Conservation (phyloP, 108 stramenopile genomes). For the Seminavis robusta region DNA sequence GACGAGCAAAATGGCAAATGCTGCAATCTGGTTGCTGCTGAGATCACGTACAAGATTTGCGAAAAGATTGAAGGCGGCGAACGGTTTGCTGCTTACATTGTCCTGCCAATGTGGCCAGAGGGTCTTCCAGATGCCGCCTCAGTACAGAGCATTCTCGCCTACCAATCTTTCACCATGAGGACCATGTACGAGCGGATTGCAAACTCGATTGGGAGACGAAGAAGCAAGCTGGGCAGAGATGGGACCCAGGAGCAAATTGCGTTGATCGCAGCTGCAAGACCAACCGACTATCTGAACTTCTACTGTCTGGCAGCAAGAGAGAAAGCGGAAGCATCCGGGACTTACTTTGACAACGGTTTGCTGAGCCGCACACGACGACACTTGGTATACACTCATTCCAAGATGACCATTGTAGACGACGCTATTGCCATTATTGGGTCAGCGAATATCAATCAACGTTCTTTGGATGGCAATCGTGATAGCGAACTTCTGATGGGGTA, state of each 20-base stretch:
- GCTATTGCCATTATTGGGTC: constrained; percentile 54
- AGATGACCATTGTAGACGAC: constrained; percentile 74
- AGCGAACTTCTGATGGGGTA: constrained; percentile 54
- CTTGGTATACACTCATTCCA: constrained; percentile 64
- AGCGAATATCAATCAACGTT: constrained; percentile 67
- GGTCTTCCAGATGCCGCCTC: constrained; percentile 39
- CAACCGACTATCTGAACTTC: constrained; percentile 42
- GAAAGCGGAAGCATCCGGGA: constrained; percentile 23
- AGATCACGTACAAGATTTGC: constrained; percentile 54
- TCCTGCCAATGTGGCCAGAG: constrained; percentile 59
- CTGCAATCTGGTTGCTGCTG: constrained; percentile 54
- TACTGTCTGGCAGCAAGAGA: constrained; percentile 40
- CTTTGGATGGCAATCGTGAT: constrained; percentile 53
- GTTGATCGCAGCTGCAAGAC: neutral
- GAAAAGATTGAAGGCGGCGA: constrained; percentile 51
- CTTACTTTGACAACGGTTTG: constrained; percentile 26
- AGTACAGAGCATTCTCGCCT: constrained; percentile 42
- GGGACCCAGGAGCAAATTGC: too few relatives aligned
- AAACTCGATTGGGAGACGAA: neutral
- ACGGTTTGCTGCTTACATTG: constrained; percentile 58
- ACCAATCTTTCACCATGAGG: constrained; percentile 43
- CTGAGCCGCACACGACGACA: constrained; percentile 37
- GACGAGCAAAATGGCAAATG: constrained; percentile 34
- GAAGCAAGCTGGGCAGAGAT: too few relatives aligned
- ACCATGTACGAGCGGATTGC: constrained; percentile 32